A percentile compares a stretch with the other conserved stretches of the same genome.
phyloP scores from a whole-genome alignment of 345 rosid species.

The Ceriops decandra region DNA sequence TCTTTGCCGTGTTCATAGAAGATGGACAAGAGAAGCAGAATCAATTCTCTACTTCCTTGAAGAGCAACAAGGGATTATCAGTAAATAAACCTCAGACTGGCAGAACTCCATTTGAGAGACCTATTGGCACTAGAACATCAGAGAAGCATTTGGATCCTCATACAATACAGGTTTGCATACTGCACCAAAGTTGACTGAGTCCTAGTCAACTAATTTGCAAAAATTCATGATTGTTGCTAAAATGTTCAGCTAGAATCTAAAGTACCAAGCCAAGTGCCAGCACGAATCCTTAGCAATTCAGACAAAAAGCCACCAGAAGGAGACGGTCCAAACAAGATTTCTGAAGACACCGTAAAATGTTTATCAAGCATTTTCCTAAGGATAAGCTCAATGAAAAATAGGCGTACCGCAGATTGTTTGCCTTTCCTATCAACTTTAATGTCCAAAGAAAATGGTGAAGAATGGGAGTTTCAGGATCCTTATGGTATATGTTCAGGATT shows the following conservation, averaged over 20 bases:
- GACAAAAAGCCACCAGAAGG: conserved; percentile 24
- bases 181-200: neutral
- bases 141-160: conserved; percentile 44
- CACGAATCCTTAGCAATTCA: conserved; percentile 21
- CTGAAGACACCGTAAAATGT: conserved; percentile 66
- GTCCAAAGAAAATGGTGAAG: conserved; percentile 32
- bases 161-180: conserved; percentile 26
- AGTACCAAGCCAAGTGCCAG: conserved; percentile 33
- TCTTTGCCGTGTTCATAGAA: conserved; percentile 22
- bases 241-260: conserved; percentile 41
- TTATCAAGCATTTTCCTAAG: conserved; percentile 53
- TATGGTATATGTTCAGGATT: conserved; percentile 48
- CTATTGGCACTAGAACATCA: conserved; percentile 24
- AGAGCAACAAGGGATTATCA: conserved; percentile 26
- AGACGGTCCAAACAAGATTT: conserved; percentile 54
- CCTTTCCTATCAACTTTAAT: conserved; percentile 24
- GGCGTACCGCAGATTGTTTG: conserved; percentile 25
- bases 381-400: conserved; percentile 49
- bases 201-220: neutral
- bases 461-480: conserved; percentile 41
- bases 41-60: conserved; percentile 27
- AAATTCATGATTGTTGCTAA: conserved; percentile 9
- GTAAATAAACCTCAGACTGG: conserved; percentile 24
- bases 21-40: conserved; percentile 43
- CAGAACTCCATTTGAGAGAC: conserved; percentile 35